Evolutionary conservation across 208 protist species (phyloP), one percentile per base, ranked within the genome.

Genomic region (Jaenimonas drosophilae): DNA sequence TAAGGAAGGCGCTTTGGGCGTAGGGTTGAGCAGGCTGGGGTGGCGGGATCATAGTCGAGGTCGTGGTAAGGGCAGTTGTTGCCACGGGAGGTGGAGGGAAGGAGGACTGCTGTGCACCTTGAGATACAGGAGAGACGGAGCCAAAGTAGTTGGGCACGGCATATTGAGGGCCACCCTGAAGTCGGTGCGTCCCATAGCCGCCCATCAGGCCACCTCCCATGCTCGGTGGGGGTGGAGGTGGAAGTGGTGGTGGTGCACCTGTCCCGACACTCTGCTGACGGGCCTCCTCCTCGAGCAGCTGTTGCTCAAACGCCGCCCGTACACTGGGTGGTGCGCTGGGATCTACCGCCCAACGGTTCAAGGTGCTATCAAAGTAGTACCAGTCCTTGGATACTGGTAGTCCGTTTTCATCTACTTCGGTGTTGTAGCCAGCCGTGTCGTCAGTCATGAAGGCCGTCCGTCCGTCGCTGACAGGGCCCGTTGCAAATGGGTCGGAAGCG

Each of bases 301-400:
- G 54, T 31, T 62, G 51, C 27, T 76, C 63, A 39, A 74, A 77
- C 50, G 88, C 84, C 16, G 56, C 56, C 33, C 64, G 60, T 21
- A 89, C 70, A 12, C 50, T 64, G 60, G 76, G 73, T 9, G 84
- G 84, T 16, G 84, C 84, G 21, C 85, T 65, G 1, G 68, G 62
- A 19, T 63, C 74, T 9, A 89, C 79, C 16, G 73, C 71, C 79
- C 84, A 92, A 40, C 78, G 75, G 31, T 70, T 65, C 7, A 87
- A 54, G 28, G 61, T 49, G 29, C 57, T 54, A 57, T 92, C 73
- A 32, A 59, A 92, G 65, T 81, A 87, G 46, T 88, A 92, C 76
- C 79, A 92, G 37, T 92, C 82, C 47, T 70, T 76, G 7, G 70
- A 69, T 17, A 89, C 49, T 4, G 84, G 84, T 14, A 92, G 61